Evolutionary conservation across 345 rosid genomes (phyloP).

Genomic region (Xanthoceras sorbifolium): DNA sequence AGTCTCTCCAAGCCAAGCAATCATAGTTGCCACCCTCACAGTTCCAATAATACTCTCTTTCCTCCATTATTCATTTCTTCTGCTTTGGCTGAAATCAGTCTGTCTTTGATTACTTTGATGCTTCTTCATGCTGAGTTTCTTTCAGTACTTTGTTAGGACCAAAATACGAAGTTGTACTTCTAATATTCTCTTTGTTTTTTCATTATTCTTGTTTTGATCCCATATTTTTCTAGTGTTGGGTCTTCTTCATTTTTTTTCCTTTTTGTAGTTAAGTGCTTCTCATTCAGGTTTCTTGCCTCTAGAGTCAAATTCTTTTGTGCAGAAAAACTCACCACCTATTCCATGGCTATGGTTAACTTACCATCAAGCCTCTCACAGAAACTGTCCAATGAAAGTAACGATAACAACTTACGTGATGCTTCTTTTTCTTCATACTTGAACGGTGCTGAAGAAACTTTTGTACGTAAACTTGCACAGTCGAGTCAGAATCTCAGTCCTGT

Average conservation of each 20-base stretch:
- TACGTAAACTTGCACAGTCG: constrained; percentile 32
- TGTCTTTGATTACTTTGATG: neutral
- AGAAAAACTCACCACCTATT: neutral
- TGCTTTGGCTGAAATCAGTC: constrained; percentile 8
- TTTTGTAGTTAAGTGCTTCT: constrained; percentile 24
- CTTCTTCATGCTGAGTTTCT: constrained; percentile 16
- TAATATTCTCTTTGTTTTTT: neutral
- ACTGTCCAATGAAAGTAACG: constrained; percentile 31
- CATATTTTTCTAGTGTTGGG: constrained; percentile 8
- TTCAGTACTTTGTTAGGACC: constrained; percentile 18
- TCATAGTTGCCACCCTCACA: neutral
- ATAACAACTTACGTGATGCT: constrained; percentile 34
- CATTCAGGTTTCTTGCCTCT: neutral
- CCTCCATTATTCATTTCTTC: constrained; percentile 7
- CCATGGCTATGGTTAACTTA: constrained; percentile 39
- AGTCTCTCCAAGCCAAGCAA: constrained; percentile 15
- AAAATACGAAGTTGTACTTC: neutral
- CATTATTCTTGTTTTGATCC: neutral
- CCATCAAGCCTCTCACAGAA: constrained; percentile 32
- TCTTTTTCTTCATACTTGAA: constrained; percentile 58
- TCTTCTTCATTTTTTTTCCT: constrained; percentile 29
- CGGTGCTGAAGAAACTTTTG: constrained; percentile 40
- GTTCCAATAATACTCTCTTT: neutral
- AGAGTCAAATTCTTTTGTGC: constrained; percentile 6
- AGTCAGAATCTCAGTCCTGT: constrained; percentile 23